Evolutionary conservation across 1,284 basidiomycete species (phyloP).

Genomic region (Peniophora sp.): DNA sequence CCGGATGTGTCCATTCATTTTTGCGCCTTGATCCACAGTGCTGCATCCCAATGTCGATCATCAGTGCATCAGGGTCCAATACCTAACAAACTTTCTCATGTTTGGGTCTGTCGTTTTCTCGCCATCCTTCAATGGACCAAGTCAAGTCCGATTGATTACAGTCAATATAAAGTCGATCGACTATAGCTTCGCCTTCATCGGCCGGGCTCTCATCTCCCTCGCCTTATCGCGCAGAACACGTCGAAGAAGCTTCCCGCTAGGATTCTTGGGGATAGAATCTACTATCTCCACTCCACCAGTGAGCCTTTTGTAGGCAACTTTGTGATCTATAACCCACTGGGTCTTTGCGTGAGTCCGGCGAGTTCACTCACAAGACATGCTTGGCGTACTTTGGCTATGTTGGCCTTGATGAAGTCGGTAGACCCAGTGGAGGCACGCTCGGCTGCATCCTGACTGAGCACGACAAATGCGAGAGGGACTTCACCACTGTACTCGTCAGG

Average conservation of each 20-base stretch:
- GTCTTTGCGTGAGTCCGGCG: conserved; percentile 18
- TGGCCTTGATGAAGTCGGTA: conserved; percentile 33
- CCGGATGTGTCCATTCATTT: background rate
- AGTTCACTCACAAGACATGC: background rate
- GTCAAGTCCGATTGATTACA: too few relatives aligned
- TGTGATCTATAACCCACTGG: conserved; percentile 56
- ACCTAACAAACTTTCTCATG: too few relatives aligned
- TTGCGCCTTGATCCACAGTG: conserved; percentile 1
- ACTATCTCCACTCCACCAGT: conserved; percentile 61
- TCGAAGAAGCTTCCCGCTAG: conserved; percentile 57
- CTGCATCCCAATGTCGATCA: too few relatives aligned
- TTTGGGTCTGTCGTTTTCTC: too few relatives aligned
- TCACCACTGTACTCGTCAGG: conserved; percentile 77
- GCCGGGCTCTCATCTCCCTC: conserved; percentile 1
- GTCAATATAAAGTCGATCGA: too few relatives aligned
- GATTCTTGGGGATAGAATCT: conserved; percentile 62
- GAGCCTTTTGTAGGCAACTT: conserved; percentile 63
- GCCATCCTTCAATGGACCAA: too few relatives aligned
- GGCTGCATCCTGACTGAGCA: conserved; percentile 36
- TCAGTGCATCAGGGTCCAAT: too few relatives aligned
- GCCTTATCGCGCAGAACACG: conserved; percentile 47
- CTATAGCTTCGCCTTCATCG: conserved; percentile 5
- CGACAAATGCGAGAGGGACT: conserved; percentile 68
- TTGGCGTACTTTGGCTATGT: conserved; percentile 36
- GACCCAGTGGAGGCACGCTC: conserved; percentile 25